Conservation (phyloP, 2,329 filamentous ascomycete species). For the Rhynchosporium agropyri region DNA sequence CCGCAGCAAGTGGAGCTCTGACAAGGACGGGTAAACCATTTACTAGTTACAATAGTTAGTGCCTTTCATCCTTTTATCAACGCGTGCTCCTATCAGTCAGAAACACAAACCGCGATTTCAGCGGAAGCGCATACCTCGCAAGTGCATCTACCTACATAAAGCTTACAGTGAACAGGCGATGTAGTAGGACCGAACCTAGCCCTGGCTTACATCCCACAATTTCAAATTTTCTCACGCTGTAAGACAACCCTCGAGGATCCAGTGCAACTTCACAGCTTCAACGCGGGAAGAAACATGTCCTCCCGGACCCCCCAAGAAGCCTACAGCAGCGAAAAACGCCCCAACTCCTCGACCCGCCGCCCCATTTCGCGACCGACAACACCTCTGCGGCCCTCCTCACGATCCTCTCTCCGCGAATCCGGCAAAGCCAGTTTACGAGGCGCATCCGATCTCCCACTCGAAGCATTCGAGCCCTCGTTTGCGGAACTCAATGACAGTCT, state of each 20-base stretch:
- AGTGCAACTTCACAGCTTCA: background rate
- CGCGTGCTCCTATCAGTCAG: background rate
- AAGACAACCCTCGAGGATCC: background rate
- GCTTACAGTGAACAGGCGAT: no score
- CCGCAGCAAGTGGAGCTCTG: background rate
- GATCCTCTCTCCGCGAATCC: conserved; percentile 80
- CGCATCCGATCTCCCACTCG: conserved; percentile 69
- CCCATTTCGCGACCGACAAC: conserved; percentile 71
- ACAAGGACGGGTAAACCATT: background rate
- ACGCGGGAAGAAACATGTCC: conserved; percentile 26
- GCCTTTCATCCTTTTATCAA: background rate
- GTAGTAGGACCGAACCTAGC: no score
- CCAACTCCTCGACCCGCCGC: conserved; percentile 35
- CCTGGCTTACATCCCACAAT: no score
- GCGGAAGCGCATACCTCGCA: background rate
- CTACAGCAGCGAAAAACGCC: conserved; percentile 37
- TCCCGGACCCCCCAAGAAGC: conserved; percentile 39
- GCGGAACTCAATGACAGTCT: conserved; percentile 92
- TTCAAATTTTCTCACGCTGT: background rate
- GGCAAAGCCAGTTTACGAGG: conserved; percentile 56
- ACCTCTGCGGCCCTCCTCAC: conserved; percentile 85
- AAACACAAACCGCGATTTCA: background rate
- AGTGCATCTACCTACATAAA: no score
- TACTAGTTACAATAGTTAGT: background rate
- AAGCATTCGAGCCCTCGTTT: conserved; percentile 84